Evolutionary conservation across 306 rosid genomes (phyloP).

Genomic region (Potentilla sterilis): DNA sequence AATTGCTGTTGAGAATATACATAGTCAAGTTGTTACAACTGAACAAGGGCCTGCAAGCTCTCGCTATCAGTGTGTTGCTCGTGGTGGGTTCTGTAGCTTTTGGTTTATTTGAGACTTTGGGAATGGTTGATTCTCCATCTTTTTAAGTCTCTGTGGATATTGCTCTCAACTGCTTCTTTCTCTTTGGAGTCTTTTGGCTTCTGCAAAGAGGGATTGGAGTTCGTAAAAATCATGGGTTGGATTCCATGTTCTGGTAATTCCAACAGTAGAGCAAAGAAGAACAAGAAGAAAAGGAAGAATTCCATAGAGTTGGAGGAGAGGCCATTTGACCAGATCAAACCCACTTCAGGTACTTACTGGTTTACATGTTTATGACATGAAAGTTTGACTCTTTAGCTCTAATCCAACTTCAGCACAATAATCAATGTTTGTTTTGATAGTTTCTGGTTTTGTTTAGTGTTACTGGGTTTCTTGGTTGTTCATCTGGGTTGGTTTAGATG

Average conservation of each 20-base stretch:
- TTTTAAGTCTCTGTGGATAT: conserved; percentile 14
- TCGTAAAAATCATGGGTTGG: conserved; percentile 61
- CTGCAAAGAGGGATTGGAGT: neutral
- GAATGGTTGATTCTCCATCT: conserved; percentile 20
- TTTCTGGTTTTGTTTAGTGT: conserved; percentile 11
- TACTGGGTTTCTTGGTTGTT: conserved; percentile 14
- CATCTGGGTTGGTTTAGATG: conserved; percentile 27
- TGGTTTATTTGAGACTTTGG: conserved; percentile 20
- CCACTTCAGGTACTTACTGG: conserved; percentile 43
- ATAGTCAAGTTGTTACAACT: neutral
- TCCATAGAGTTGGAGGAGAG: conserved; percentile 42
- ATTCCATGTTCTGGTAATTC: conserved; percentile 79
- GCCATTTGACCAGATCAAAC: conserved; percentile 52
- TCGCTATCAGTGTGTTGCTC: conserved; percentile 27
- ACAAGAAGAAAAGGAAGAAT: conserved; percentile 45
- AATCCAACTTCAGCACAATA: conserved; percentile 23
- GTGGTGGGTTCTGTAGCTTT: conserved; percentile 31
- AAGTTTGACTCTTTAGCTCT: conserved; percentile 24
- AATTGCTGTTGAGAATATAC: neutral
- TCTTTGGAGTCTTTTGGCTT: conserved; percentile 5
- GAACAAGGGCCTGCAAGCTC: conserved; percentile 15
- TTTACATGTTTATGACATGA: conserved; percentile 9
- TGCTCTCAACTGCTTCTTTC: conserved; percentile 5
- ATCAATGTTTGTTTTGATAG: conserved; percentile 18
- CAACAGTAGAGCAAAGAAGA: conserved; percentile 47